Base-by-base conservation (phyloP, 208 protist genomes). In the Leishmania tropica region DNA sequence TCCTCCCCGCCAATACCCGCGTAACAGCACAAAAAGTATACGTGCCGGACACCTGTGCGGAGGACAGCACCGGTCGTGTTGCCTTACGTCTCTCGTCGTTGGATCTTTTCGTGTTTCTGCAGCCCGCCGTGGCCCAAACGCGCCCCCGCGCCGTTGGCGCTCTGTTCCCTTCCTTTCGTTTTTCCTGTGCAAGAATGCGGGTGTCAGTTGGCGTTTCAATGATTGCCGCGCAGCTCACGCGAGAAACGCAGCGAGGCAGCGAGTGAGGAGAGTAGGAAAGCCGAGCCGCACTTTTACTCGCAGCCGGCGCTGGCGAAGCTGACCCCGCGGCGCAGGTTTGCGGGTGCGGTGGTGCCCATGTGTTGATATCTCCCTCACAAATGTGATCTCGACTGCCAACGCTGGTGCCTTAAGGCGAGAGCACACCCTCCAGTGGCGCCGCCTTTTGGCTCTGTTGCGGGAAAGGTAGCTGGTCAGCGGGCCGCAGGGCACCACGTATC, bases 401-500 rank as follows among this genome's bases (percentile, higher is more conserved):
- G 62, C 83, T 87, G 54, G 83, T 87, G 75, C 79, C 83, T 37
- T 78, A 87, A 7, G 75, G 64, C 15, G 79, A 67, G 3, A 84
- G 56, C n/a, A 2, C 40, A 24, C 84, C 76, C 10, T 24, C 70
- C 79, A 87, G 76, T 45, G 75, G 56, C 15, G 79, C 75, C 24
- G 79, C 76, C 56, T 76, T 70, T n/a, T 79, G 71, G n/a, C 74
- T 76, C 40, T 81, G 48, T 58, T 84, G 76, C 45, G 79, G 53
- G n/a, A 72, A 75, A 53, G 48, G 62, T 60, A 76, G 35, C 70
- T 60, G 7, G 71, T 81, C 31, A 81, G 76, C 64, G 81, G 76
- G 21, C 84, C 79, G 28, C 84, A 87, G 7, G 80, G 79, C 24
- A 87, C 84, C 7, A 77, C 81, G 76, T 87, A 87, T 37, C 79